Evolutionary conservation across 2,329 filamentous ascomycete genomes (phyloP).

Genomic region (Colletotrichum sp.): DNA sequence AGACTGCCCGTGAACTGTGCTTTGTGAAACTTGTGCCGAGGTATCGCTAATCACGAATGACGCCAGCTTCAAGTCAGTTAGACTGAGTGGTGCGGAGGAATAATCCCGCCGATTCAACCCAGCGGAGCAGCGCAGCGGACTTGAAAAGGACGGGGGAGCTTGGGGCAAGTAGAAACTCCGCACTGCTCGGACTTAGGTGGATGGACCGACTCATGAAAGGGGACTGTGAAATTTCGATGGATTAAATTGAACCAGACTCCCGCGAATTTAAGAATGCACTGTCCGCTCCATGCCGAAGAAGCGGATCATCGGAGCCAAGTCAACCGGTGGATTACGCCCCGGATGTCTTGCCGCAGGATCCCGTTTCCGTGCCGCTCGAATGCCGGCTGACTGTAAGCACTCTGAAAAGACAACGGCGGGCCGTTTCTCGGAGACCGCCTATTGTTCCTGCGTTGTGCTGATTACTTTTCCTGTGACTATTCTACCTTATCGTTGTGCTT

Average conservation of each 20-base stretch:
- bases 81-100: neutral
- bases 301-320: neutral
- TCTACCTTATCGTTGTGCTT: too few species aligned
- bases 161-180: neutral
- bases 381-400: neutral
- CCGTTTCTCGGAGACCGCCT: neutral
- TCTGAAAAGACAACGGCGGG: neutral
- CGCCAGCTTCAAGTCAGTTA: neutral
- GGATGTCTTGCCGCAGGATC: neutral
- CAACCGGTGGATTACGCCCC: neutral
- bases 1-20: neutral
- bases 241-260: neutral
- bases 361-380: neutral
- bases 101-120: neutral
- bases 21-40: neutral
- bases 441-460: too few species aligned
- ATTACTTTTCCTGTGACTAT: rapidly evolving
- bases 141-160: neutral
- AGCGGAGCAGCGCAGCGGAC: neutral
- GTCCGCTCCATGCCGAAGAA: neutral
- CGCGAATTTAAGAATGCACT: neutral
- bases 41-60: neutral
- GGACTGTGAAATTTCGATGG: neutral
- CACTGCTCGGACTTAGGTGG: neutral
- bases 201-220: neutral